These are phyloP conservation scores for Solanum ossicruentum DNA, from an alignment of 257 asterid genomes.

Conservation along the genomic window DNA sequence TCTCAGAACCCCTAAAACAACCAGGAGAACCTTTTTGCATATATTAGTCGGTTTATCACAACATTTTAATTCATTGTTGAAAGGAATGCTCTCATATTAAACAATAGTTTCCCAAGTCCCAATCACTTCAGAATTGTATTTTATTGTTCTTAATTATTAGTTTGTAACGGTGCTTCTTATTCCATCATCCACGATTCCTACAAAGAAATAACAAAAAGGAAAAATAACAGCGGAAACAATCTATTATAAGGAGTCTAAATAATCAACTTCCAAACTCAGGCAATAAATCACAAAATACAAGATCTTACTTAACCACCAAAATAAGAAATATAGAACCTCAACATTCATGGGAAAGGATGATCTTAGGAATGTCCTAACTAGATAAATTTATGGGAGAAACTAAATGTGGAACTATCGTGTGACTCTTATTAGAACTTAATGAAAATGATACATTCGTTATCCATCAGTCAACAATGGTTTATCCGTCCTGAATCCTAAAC, in stretches of 20 bases:
- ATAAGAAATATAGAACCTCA: neutral
- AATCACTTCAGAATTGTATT: neutral
- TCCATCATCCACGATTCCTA: neutral
- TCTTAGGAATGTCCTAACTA: neutral
- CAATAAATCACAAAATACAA: neutral
- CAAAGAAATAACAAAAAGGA: neutral
- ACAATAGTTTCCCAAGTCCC: neutral
- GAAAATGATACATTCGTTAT: constrained; percentile 34
- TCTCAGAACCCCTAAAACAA: no score
- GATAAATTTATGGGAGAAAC: neutral
- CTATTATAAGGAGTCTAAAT: neutral
- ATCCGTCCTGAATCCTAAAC: constrained; percentile 50
- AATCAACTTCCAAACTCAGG: neutral
- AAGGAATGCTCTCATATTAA: neutral
- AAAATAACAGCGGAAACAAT: neutral
- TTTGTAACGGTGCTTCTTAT: neutral
- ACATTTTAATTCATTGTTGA: neutral
- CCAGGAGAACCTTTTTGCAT: neutral
- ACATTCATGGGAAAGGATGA: neutral
- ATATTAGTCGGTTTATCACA: neutral
- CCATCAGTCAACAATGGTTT: constrained; percentile 33
- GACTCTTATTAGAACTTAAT: constrained; percentile 25
- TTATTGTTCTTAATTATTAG: neutral
- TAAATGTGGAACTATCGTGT: constrained; percentile 2
- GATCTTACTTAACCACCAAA: neutral